A percentile compares a stretch with the other conserved stretches of the same genome.
Evolutionary conservation across 331 rosid genomes (phyloP).

Genomic region (Malus hybrid): DNA sequence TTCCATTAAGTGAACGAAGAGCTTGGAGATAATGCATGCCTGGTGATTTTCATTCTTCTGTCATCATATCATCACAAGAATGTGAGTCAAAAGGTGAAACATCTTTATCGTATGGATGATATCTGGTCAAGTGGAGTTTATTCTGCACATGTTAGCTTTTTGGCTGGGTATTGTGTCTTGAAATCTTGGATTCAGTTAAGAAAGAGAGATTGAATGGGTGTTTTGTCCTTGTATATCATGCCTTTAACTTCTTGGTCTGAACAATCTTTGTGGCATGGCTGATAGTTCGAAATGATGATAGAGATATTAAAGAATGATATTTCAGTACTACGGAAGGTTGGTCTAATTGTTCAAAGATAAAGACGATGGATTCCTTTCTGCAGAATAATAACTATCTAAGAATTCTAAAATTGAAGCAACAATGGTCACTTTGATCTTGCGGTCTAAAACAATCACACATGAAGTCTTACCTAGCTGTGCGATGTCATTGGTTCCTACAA

Average conservation of each 20-base stretch:
- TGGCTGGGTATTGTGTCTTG: neutral
- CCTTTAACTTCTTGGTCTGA: neutral
- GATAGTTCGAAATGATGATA: neutral
- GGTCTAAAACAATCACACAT: neutral
- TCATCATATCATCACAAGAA: neutral
- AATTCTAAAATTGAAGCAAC: neutral
- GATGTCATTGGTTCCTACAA: neutral
- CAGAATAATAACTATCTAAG: neutral
- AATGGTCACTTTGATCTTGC: neutral
- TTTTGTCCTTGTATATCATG: neutral
- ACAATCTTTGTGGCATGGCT: neutral
- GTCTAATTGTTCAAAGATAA: neutral
- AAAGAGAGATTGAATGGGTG: neutral
- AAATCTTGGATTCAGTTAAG: neutral
- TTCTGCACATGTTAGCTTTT: constrained; percentile 1
- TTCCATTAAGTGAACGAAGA: neutral
- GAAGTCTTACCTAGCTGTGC: neutral
- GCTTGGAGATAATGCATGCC: neutral
- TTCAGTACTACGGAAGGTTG: neutral
- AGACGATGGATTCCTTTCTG: neutral
- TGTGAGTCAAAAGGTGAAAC: constrained; percentile 10
- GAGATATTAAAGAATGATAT: neutral
- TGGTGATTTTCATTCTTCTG: constrained; percentile 2
- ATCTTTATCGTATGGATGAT: constrained; percentile 45
- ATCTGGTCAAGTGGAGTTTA: constrained; percentile 16